These are phyloP conservation scores for Neospermospora avenae DNA, from an alignment of 2,329 filamentous ascomycete species.

Conservation along the genomic window DNA sequence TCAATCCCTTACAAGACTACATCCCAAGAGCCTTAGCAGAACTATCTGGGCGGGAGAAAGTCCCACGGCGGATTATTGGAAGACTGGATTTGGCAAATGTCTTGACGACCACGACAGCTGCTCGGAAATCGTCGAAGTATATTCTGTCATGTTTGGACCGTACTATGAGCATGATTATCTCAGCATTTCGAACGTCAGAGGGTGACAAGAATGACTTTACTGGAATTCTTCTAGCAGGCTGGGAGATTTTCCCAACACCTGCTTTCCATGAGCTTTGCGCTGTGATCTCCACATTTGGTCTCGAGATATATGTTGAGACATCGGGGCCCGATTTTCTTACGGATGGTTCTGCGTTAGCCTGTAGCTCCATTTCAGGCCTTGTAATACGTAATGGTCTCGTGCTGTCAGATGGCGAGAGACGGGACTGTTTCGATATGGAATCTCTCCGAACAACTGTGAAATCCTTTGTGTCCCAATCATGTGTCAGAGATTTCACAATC, in stretches of 20 bases:
- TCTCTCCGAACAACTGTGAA: slow-evolving; percentile 41
- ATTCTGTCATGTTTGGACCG: slow-evolving; percentile 11
- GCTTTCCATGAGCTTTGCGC: slow-evolving; percentile 36
- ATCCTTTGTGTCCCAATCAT: slow-evolving; percentile 45
- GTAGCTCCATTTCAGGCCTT: slow-evolving; percentile 37
- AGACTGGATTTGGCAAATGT: slow-evolving; percentile 30
- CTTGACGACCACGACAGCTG: neutral
- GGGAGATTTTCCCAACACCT: slow-evolving; percentile 32
- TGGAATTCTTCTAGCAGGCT: slow-evolving; percentile 42
- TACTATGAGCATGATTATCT: slow-evolving; percentile 27
- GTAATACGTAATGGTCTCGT: slow-evolving; percentile 44
- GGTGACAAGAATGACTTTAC: slow-evolving; percentile 37
- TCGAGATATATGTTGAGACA: slow-evolving; percentile 43
- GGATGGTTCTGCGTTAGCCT: slow-evolving; percentile 37
- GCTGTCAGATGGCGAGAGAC: slow-evolving; percentile 39
- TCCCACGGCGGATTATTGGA: slow-evolving; percentile 31
- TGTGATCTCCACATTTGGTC: slow-evolving; percentile 30
- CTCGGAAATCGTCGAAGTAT: neutral
- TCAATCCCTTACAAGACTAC: slow-evolving; percentile 15
- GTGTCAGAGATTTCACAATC: slow-evolving; percentile 41
- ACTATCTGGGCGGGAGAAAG: slow-evolving; percentile 16
- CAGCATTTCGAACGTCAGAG: slow-evolving; percentile 30
- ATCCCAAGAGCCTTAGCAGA: slow-evolving; percentile 13
- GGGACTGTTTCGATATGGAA: slow-evolving; percentile 44
- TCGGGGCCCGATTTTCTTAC: slow-evolving; percentile 40